Evolutionary conservation across 257 asterid genomes (phyloP).

Genomic region (Solanum tacnaense): DNA sequence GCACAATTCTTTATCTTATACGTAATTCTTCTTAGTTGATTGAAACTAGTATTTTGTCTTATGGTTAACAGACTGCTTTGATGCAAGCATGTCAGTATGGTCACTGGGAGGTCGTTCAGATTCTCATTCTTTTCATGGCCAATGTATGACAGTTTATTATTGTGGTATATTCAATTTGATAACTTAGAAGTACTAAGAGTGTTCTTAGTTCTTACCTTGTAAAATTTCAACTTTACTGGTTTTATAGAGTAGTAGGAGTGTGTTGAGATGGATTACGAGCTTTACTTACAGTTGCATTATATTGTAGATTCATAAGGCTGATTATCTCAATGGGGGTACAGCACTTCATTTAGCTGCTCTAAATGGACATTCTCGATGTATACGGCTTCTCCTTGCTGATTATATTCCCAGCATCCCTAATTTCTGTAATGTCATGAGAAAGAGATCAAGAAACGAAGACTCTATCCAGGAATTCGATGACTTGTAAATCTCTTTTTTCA

Average conservation of each 20-base stretch:
- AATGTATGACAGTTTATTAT: constrained; percentile 39
- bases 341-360: constrained; percentile 89
- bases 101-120: constrained; percentile 94
- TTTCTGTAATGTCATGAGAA: constrained; percentile 40
- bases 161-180: constrained; percentile 1
- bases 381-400: constrained; percentile 76
- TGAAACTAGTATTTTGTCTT: not conserved
- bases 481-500: not conserved
- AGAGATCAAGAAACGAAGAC: constrained; percentile 30
- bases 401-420: constrained; percentile 65
- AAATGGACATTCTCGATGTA: constrained; percentile 74
- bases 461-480: constrained; percentile 45
- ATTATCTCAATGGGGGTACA: constrained; percentile 83
- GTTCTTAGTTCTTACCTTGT: not conserved
- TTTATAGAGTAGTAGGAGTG: not conserved
- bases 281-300: constrained; percentile 8
- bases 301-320: constrained; percentile 67
- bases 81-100: constrained; percentile 96
- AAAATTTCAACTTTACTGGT: not conserved
- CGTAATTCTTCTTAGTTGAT: not conserved
- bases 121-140: constrained; percentile 63
- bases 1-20: not conserved
- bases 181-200: not conserved
- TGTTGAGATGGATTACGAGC: not conserved
- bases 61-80: constrained; percentile 66